phyloP scores from a whole-genome alignment of 805 yeast species.

The Aciculoconidium aculeatum region DNA sequence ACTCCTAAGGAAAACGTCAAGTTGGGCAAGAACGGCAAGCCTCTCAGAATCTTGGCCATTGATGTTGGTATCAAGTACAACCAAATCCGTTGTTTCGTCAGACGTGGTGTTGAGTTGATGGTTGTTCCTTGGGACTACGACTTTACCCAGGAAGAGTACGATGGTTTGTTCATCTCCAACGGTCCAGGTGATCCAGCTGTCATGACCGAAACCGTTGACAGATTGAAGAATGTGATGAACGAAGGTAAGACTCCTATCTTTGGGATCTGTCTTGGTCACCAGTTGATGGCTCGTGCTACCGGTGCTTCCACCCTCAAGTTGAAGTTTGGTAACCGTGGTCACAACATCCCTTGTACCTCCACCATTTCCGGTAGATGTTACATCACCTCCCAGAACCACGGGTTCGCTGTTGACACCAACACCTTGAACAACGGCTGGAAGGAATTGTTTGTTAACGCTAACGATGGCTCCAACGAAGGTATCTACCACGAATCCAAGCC shows the following conservation, averaged over 20 bases:
- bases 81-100: constrained; percentile 94
- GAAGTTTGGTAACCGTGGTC: constrained; percentile 99
- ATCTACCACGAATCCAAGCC: constrained; percentile 86
- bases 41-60: constrained; percentile 77
- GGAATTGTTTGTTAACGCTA: constrained; percentile 90
- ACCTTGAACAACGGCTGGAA: constrained; percentile 81
- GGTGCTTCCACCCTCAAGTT: constrained; percentile 91
- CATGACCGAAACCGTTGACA: constrained; percentile 60
- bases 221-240: constrained; percentile 51
- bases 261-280: constrained; percentile 99
- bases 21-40: constrained; percentile 65
- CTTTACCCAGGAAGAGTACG: constrained; percentile 73
- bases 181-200: constrained; percentile 99
- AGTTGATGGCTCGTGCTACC: constrained; percentile 87
- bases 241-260: constrained; percentile 81
- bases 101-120: constrained; percentile 90
- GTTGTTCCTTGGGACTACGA: constrained; percentile 97
- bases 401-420: constrained; percentile 87
- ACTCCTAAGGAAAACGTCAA: constrained; percentile 55
- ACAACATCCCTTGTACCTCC: constrained; percentile 93
- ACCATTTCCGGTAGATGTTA: constrained; percentile 91
- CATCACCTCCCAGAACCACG: constrained; percentile 98
- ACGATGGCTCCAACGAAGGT: constrained; percentile 98
- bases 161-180: constrained; percentile 92
- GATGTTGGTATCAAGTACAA: constrained; percentile 98